A percentile compares a stretch with the other conserved stretches of the same genome.
These are phyloP conservation scores for Yamadazyma dendronema DNA, from an alignment of 1,139 yeast genomes.

Conservation along the genomic window DNA sequence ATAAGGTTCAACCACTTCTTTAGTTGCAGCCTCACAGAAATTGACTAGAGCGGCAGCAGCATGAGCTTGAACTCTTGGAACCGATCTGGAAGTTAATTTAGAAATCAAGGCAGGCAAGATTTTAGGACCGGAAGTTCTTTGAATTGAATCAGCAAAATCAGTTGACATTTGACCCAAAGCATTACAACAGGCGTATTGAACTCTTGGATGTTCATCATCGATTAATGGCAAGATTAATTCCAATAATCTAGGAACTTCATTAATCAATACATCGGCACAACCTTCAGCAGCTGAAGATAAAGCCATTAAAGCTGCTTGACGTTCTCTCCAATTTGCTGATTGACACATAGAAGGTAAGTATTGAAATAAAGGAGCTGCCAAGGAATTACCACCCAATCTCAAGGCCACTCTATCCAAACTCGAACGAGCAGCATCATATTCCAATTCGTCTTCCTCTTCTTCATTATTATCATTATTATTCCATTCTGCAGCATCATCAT, in stretches of 20 bases:
- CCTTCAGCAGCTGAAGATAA: conserved; percentile 97
- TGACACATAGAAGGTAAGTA: conserved; percentile 80
- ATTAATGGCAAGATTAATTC: conserved; percentile 83
- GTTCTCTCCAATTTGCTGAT: conserved; percentile 84
- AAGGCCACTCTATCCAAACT: conserved; percentile 87
- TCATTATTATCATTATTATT: conserved; percentile 76
- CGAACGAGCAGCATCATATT: conserved; percentile 90
- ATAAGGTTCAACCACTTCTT: conserved; percentile 85
- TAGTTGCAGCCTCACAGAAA: conserved; percentile 88
- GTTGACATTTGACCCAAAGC: conserved; percentile 98
- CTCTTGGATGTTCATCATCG: conserved; percentile 85
- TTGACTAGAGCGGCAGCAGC: conserved; percentile 98
- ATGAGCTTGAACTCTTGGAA: conserved; percentile 93
- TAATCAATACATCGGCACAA: conserved; percentile 82
- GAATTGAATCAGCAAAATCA: conserved; percentile 88
- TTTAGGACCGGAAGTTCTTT: conserved; percentile 72
- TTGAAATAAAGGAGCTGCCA: conserved; percentile 84
- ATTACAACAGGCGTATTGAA: conserved; percentile 95
- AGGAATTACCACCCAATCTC: conserved; percentile 75
- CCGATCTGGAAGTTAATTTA: conserved; percentile 65
- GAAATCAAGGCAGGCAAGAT: conserved; percentile 88
- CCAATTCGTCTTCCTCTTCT: conserved; percentile 81
- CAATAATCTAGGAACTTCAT: conserved; percentile 76
- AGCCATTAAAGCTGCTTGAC: conserved; percentile 97
- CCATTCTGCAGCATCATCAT: conserved; percentile 88